A percentile compares a stretch with the other conserved stretches of the same genome.
phyloP scores from a whole-genome alignment of 2,329 filamentous ascomycete species.

The Sclerotinia glacialis region DNA sequence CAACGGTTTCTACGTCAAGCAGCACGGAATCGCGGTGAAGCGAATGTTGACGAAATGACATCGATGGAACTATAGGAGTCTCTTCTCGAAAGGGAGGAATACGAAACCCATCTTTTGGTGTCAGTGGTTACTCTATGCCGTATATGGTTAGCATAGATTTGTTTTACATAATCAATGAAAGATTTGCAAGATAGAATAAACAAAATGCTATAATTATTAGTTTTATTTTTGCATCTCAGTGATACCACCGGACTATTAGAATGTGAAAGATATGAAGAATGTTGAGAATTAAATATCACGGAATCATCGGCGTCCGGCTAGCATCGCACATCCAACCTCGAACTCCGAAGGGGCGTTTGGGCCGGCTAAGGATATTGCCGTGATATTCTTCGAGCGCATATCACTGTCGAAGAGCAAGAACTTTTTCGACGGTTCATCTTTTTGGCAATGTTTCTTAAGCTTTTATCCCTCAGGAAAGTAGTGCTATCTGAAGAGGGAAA shows the following conservation, averaged over 20 bases:
- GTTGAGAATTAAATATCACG: background rate
- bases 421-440: too few species aligned
- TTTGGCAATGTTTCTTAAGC: conserved; percentile 1
- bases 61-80: background rate
- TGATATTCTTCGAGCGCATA: background rate
- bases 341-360: background rate
- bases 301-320: background rate
- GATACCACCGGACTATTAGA: background rate
- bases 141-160: too few species aligned
- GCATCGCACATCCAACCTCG: background rate
- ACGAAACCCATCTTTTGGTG: too few species aligned
- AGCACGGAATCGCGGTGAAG: too few species aligned
- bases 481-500: conserved; percentile 2
- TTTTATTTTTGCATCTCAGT: background rate
- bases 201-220: background rate
- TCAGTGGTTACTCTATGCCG: too few species aligned
- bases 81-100: too few species aligned
- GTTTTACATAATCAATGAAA: background rate
- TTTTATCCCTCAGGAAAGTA: background rate
- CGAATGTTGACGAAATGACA: too few species aligned
- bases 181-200: background rate
- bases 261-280: background rate
- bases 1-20: too few species aligned
- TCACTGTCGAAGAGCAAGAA: too few species aligned
- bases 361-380: background rate